These are phyloP conservation scores for Jaltomata sinuosa DNA, from an alignment of 257 asterid species.

Conservation along the genomic window DNA sequence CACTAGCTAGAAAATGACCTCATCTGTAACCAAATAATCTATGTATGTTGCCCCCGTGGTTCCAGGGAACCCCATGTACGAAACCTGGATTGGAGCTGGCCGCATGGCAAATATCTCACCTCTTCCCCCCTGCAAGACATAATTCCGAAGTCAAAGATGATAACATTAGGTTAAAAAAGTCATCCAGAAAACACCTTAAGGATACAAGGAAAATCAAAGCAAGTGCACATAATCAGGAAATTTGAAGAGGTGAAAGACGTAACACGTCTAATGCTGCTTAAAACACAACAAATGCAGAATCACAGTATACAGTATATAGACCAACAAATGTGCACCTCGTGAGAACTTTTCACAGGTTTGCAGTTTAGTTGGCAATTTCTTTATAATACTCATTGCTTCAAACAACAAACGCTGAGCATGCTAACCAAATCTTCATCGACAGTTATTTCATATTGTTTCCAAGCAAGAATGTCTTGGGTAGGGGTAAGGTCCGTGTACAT, in stretches of 20 bases:
- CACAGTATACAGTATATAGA: too few relatives aligned
- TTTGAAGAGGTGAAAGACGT: background rate
- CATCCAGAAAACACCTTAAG: background rate
- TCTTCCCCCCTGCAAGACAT: slow-evolving; percentile 71
- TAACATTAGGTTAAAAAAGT: background rate
- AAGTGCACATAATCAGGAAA: background rate
- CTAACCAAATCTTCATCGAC: background rate
- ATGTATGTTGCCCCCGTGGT: slow-evolving; percentile 92
- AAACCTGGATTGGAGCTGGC: slow-evolving; percentile 99
- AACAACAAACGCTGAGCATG: background rate
- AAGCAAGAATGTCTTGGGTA: background rate
- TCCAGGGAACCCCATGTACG: slow-evolving; percentile 99
- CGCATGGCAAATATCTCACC: slow-evolving; percentile 97
- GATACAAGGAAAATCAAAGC: background rate
- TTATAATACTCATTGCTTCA: too few relatives aligned
- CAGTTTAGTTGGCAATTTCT: background rate
- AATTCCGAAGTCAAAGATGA: background rate
- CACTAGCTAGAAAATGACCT: slow-evolving; percentile 28
- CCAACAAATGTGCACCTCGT: background rate
- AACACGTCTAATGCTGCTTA: background rate
- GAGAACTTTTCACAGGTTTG: background rate
- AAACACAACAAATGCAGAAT: background rate
- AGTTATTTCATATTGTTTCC: background rate
- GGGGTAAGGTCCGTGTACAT: background rate
- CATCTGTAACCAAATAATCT: slow-evolving; percentile 89